phyloP scores from a whole-genome alignment of 441 rosid species.

The Sinapis alba region DNA sequence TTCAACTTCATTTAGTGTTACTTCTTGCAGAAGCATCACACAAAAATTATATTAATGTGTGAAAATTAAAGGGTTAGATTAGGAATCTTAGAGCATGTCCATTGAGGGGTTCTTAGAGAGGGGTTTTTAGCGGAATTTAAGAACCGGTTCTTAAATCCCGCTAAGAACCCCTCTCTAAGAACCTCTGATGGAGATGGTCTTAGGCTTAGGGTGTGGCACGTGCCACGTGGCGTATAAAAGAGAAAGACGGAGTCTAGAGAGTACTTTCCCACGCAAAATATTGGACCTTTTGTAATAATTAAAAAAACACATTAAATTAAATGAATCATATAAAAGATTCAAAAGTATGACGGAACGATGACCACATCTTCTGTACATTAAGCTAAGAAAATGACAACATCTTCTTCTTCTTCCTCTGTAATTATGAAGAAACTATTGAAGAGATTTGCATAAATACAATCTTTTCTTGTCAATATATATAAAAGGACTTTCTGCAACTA shows the following conservation, averaged over 20 bases:
- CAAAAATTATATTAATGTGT: no score
- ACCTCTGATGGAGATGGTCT: no score
- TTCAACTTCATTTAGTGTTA: no score
- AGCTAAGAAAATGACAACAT: conserved; percentile 31
- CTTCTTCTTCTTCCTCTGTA: conserved; percentile 31
- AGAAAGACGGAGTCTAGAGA: conserved; percentile 23
- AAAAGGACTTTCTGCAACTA: background rate
- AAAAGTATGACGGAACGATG: conserved; percentile 51
- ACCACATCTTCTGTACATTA: conserved; percentile 49
- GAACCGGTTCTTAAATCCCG: no score
- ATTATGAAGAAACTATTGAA: conserved; percentile 12
- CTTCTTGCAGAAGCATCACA: no score
- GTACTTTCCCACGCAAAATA: conserved; percentile 39
- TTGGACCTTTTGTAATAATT: conserved; percentile 15
- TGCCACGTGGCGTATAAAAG: conserved; percentile 39
- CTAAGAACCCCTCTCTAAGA: no score
- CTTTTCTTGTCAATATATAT: background rate
- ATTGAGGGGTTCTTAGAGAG: no score
- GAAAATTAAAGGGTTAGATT: background rate
- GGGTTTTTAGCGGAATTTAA: no score
- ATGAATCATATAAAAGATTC: background rate
- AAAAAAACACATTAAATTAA: background rate
- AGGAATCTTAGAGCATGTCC: no score
- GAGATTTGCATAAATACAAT: background rate
- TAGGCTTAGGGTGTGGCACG: conserved; percentile 10